Evolutionary conservation across 495 filamentous ascomycete genomes (phyloP).

Genomic region (Talaromyces borbonicus): DNA sequence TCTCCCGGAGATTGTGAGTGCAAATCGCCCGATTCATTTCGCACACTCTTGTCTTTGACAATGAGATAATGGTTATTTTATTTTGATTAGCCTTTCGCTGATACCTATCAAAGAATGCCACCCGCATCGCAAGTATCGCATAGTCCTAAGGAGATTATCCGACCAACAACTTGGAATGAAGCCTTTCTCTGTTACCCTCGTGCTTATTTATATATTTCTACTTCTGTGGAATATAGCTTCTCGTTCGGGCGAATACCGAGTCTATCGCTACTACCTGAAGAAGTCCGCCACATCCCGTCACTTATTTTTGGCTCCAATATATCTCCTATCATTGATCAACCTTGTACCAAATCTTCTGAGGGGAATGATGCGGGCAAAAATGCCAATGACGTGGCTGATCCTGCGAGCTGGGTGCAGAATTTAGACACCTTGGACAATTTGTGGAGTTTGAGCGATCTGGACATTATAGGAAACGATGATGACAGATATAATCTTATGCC

Average conservation of each 20-base stretch:
- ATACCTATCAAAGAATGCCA: background rate
- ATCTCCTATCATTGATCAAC: slow-evolving; percentile 14
- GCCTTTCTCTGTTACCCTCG: slow-evolving; percentile 23
- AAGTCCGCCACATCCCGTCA: slow-evolving; percentile 16
- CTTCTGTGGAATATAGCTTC: slow-evolving; percentile 22
- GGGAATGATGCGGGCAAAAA: too few relatives aligned
- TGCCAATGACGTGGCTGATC: too few relatives aligned
- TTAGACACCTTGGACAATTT: too few relatives aligned
- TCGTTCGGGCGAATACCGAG: slow-evolving; percentile 19
- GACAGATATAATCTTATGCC: too few relatives aligned
- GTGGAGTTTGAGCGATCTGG: too few relatives aligned
- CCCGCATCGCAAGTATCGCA: background rate
- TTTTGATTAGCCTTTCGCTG: background rate
- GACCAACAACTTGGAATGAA: slow-evolving; percentile 21
- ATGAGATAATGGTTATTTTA: background rate
- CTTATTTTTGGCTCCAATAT: slow-evolving; percentile 16
- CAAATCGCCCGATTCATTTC: too few relatives aligned
- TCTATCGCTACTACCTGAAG: slow-evolving; percentile 15
- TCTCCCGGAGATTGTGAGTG: slow-evolving; percentile 8
- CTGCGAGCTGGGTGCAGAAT: too few relatives aligned
- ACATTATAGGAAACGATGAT: too few relatives aligned
- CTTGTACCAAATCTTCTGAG: background rate
- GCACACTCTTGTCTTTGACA: background rate
- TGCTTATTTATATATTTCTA: slow-evolving; percentile 27
- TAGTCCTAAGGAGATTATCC: background rate